A percentile compares a stretch with the other conserved stretches of the same genome.
phyloP scores from a whole-genome alignment of 257 asterid genomes.

The Orobanche coerulescens region DNA sequence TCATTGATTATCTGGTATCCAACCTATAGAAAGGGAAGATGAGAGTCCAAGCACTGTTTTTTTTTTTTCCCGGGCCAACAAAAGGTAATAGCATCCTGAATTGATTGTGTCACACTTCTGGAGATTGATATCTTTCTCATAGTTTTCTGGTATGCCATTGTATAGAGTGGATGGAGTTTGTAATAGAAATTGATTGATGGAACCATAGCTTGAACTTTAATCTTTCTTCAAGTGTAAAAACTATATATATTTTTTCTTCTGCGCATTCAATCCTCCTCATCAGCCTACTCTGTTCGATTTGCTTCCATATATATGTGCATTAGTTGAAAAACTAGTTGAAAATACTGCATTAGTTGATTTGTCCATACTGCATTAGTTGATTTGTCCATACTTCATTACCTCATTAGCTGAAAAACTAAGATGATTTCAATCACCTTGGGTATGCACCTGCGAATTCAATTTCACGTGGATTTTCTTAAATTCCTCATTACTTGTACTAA shows the following conservation, averaged over 20 bases:
- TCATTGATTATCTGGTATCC: background rate
- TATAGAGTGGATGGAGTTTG: background rate
- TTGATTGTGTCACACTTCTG: background rate
- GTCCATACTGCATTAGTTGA: background rate
- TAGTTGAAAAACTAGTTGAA: too few relatives aligned
- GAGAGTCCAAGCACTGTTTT: background rate
- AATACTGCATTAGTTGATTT: too few relatives aligned
- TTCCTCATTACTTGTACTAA: background rate
- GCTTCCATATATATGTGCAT: too few relatives aligned
- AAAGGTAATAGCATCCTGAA: background rate
- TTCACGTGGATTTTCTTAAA: background rate
- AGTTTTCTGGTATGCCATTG: background rate
- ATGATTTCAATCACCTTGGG: background rate
- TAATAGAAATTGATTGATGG: background rate
- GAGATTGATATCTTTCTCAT: background rate
- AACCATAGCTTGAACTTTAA: background rate
- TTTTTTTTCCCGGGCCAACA: background rate
- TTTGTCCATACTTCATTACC: background rate
- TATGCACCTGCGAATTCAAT: background rate
- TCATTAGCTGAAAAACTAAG: background rate
- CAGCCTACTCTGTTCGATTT: too few relatives aligned
- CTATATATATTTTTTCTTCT: background rate
- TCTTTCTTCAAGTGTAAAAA: background rate
- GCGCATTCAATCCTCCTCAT: background rate
- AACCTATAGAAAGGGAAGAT: background rate